A percentile compares a stretch with the other conserved stretches of the same genome.
Evolutionary conservation across 345 rosid genomes (phyloP).

Genomic region (Diplotaxis tenuifolia): DNA sequence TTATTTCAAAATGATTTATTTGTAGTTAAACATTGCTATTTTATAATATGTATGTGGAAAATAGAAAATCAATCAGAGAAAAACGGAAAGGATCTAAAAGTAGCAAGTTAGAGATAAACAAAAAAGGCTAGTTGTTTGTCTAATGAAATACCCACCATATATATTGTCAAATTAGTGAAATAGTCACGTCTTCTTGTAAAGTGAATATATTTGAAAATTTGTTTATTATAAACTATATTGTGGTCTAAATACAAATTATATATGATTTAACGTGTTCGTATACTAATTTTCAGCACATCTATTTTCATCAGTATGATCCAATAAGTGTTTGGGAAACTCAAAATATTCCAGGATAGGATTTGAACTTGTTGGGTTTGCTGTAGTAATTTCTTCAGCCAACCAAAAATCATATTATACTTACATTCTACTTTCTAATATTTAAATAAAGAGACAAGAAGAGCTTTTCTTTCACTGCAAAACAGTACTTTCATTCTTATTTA

Average conservation of each 20-base stretch:
- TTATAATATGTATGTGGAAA: neutral
- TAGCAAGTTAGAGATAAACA: neutral
- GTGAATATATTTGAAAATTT: neutral
- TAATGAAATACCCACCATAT: neutral
- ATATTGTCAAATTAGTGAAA: neutral
- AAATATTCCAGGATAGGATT: neutral
- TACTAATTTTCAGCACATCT: neutral
- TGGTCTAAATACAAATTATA: neutral
- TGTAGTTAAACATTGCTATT: neutral
- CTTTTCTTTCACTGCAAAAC: slow-evolving; percentile 26
- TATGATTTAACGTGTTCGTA: neutral
- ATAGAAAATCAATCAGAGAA: neutral
- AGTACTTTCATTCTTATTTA: slow-evolving; percentile 18
- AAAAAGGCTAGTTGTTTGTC: neutral
- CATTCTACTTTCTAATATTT: slow-evolving; percentile 15
- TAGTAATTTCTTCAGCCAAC: slow-evolving; percentile 4
- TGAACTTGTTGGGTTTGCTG: neutral
- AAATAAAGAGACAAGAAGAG: slow-evolving; percentile 27
- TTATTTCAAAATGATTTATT: neutral
- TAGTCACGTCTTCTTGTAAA: neutral
- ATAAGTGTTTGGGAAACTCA: neutral
- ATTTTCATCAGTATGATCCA: neutral
- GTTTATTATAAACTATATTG: neutral
- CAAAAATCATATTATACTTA: slow-evolving; percentile 3
- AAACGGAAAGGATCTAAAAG: neutral